Conservation (phyloP, 352 stramenopile species). For the Pythium periplocum region DNA sequence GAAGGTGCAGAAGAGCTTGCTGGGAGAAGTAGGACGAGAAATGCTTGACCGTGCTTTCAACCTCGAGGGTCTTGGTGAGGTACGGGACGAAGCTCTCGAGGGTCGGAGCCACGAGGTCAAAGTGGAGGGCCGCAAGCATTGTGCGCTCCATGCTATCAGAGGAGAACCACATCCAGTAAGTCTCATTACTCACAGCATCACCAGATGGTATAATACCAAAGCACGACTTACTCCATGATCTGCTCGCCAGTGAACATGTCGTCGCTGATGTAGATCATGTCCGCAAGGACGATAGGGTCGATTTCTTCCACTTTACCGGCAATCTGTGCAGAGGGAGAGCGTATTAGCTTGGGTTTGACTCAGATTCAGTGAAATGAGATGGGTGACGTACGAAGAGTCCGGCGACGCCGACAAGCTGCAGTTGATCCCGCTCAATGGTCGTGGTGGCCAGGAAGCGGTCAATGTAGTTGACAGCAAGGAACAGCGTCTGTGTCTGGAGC, state of each 20-base stretch:
- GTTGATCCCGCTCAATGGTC: slow-evolving; percentile 88
- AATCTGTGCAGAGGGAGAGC: slow-evolving; percentile 33
- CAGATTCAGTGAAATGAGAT: not conserved
- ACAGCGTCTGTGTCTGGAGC: slow-evolving; percentile 95
- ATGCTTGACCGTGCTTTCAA: slow-evolving; percentile 29
- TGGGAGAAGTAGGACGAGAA: slow-evolving; percentile 61
- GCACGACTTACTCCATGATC: slow-evolving; percentile 38
- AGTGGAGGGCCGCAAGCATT: slow-evolving; percentile 94
- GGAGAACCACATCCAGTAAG: slow-evolving; percentile 27
- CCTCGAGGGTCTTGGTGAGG: slow-evolving; percentile 86
- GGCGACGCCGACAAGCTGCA: slow-evolving; percentile 97
- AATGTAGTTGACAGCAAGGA: slow-evolving; percentile 98
- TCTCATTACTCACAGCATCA: no score
- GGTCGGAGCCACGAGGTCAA: slow-evolving; percentile 95
- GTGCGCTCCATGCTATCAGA: slow-evolving; percentile 90
- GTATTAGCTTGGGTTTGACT: not conserved
- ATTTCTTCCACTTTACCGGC: slow-evolving; percentile 99
- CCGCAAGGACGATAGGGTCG: slow-evolving; percentile 94
- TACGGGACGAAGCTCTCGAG: slow-evolving; percentile 94
- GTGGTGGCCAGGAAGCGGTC: slow-evolving; percentile 94
- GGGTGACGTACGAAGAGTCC: slow-evolving; percentile 76
- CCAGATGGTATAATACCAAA: no score
- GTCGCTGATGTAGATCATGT: slow-evolving; percentile 98
- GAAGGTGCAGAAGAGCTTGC: slow-evolving; percentile 51
- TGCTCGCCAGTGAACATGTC: slow-evolving; percentile 89